Base-by-base conservation (phyloP, 202 grass and related monocot species). In the Hordeum pubiflorum region DNA sequence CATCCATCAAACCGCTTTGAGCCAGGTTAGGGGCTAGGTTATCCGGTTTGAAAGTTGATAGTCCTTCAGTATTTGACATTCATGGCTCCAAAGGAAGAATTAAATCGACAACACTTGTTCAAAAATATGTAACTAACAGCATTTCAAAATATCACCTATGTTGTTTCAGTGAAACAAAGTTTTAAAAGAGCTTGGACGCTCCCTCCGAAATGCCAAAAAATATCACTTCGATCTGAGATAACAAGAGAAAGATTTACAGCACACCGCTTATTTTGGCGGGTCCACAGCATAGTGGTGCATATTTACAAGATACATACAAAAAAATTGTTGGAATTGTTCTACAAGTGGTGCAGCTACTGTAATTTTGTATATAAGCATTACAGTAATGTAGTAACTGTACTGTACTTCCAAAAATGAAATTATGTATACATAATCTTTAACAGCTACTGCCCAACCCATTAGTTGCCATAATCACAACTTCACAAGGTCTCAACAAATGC, bases 401-500 rank as follows among this genome's bases (percentile, higher is more conserved):
- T 38, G 36, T 38, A 38, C 36, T 38, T 38, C 1, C 36, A 7
- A 38, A 38, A 7, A 38, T 32, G 31, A 4, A 32, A 32, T 32
- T 32, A 32, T 32, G 2, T 32, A 57, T 8, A 23, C 56, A 58
- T 22, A 9, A 3, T 24, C 55, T 57, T 22, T 17, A 9, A 31
- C 14, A 62, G 29, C 29, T 31, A 63, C 60, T 64, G 31, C 14
- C 2, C 12, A 34, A 18, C 63, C 3, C 1, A 70, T 38, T 27
- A 10, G 60, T 56, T 44, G 26, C 48, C 2, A 13, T 20, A 24
- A 63, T 76, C 62, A 61, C 41, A 69, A 60, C n/a, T n/a, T n/a
- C n/a, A n/a, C 24, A 69, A 70, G 40, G 63, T 70, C 69, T 77
- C 55, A 0, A 82, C 63, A 77, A 86, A 77, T 13, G 72, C 63